Evolutionary conservation across 1,139 yeast species (phyloP).

Genomic region (Yamadazyma oceani): DNA sequence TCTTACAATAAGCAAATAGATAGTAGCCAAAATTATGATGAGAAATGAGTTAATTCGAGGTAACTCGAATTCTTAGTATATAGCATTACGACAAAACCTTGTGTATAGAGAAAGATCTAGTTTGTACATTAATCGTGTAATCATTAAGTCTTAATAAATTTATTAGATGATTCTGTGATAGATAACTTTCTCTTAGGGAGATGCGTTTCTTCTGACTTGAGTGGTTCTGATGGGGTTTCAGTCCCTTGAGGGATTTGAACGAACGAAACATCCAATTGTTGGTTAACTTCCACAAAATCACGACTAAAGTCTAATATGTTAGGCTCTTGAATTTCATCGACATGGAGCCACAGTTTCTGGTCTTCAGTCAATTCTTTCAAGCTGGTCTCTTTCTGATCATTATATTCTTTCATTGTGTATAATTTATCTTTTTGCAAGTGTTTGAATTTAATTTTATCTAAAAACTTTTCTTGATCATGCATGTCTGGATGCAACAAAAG

Average conservation of each 20-base stretch:
- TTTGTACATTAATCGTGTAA: conserved; percentile 12
- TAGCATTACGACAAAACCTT: conserved; percentile 14
- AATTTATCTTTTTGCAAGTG: conserved; percentile 34
- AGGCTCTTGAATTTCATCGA: neutral
- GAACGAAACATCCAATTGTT: neutral
- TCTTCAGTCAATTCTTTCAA: neutral
- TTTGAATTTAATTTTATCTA: conserved; percentile 29
- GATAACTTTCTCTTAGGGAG: conserved; percentile 8
- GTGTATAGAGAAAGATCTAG: conserved; percentile 16
- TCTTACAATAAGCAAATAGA: conserved; percentile 24
- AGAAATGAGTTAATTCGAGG: conserved; percentile 3
- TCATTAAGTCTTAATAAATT: conserved; percentile 1
- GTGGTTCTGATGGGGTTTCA: too few species aligned
- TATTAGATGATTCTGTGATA: conserved; percentile 4
- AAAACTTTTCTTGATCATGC: conserved; percentile 23
- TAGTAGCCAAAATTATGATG: conserved; percentile 3
- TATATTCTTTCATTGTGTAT: conserved; percentile 21
- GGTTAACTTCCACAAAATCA: conserved; percentile 4
- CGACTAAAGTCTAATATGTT: conserved; percentile 3
- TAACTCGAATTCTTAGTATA: conserved; percentile 3
- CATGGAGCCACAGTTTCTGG: neutral
- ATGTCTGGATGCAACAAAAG: conserved; percentile 26
- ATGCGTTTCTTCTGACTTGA: too few species aligned
- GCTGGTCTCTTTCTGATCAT: conserved; percentile 10
- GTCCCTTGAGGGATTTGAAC: neutral